phyloP scores from a whole-genome alignment of 176 grass and related monocot species.

The Lolium rigidum region DNA sequence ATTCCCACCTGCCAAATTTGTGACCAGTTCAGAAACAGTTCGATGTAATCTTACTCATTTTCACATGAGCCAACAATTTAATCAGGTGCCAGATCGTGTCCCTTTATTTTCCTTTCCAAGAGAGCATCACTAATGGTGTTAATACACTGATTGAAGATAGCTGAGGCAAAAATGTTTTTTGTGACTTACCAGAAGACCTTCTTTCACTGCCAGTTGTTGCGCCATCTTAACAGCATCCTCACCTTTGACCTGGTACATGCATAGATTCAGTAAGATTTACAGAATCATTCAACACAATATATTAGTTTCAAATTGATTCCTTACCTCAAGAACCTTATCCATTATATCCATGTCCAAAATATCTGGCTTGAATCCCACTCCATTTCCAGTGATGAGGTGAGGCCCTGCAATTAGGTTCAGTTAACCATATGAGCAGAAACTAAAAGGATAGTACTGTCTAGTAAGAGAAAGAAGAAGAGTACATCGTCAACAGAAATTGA shows the following conservation, averaged over 20 bases:
- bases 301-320: background rate
- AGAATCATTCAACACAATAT: background rate
- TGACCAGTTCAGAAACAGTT: background rate
- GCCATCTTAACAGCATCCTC: slow-evolving; percentile 92
- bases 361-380: slow-evolving; percentile 91
- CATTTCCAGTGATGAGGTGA: slow-evolving; percentile 94
- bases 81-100: background rate
- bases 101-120: background rate
- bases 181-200: slow-evolving; percentile 82
- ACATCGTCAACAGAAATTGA: background rate
- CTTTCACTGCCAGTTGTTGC: slow-evolving; percentile 69
- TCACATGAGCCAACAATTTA: background rate
- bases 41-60: background rate
- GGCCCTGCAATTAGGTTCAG: slow-evolving; percentile 56
- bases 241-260: slow-evolving; percentile 68
- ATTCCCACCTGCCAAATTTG: slow-evolving; percentile 74
- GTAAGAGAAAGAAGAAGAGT: background rate
- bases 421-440: background rate
- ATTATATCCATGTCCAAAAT: slow-evolving; percentile 97
- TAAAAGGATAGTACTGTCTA: background rate
- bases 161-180: background rate
- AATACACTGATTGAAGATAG: background rate
- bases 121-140: background rate
- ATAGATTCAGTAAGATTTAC: background rate
- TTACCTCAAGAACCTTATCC: slow-evolving; percentile 92